These are phyloP conservation scores for Potentilla sterilis DNA, from an alignment of 306 rosid species.

Conservation along the genomic window DNA sequence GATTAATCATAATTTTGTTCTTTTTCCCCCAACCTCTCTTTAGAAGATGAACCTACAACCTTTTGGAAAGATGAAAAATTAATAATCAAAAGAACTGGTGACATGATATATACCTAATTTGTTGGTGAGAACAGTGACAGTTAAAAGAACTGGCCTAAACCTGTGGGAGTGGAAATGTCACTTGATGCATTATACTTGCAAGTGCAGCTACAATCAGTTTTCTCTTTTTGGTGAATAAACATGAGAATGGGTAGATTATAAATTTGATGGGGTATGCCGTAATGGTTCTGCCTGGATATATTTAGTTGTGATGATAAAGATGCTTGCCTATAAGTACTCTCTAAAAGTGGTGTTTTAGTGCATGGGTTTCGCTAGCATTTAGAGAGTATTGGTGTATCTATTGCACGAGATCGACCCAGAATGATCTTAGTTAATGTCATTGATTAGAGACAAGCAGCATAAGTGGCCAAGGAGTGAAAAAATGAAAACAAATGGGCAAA, in stretches of 20 bases:
- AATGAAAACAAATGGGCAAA: background rate
- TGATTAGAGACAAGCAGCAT: background rate
- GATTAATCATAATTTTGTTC: constrained; percentile 13
- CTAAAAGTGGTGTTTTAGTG: background rate
- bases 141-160: background rate
- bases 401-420: too few relatives aligned
- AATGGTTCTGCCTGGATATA: background rate
- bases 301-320: background rate
- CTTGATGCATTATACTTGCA: background rate
- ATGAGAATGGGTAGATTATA: background rate
- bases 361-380: background rate
- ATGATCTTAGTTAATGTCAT: too few relatives aligned
- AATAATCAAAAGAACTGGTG: too few relatives aligned
- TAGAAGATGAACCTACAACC: background rate
- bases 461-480: background rate
- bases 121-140: background rate
- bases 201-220: background rate
- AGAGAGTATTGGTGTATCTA: too few relatives aligned
- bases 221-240: background rate
- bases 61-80: too few relatives aligned
- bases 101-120: background rate
- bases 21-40: background rate
- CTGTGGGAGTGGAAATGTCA: background rate
- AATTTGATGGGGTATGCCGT: background rate
- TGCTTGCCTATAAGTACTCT: background rate